Conservation (phyloP, 2,329 filamentous ascomycete genomes). For the Hyphodiscus sp. region DNA sequence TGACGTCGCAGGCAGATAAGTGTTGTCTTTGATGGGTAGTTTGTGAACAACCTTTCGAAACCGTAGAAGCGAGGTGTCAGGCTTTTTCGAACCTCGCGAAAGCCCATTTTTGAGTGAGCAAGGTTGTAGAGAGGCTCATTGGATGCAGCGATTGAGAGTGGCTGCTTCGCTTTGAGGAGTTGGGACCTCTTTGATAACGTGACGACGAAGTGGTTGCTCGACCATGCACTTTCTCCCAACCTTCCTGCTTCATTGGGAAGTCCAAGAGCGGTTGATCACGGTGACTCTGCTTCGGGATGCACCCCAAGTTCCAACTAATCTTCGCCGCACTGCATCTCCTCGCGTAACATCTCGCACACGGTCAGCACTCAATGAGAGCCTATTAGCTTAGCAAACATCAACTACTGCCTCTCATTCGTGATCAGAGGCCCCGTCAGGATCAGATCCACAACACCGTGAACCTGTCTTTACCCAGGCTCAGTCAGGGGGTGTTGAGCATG, state of each 20-base stretch:
- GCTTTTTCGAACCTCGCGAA: slow-evolving; percentile 9
- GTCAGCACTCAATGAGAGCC: slow-evolving; percentile 22
- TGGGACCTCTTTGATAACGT: slow-evolving; percentile 25
- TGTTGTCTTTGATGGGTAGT: background rate
- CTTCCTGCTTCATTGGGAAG: background rate
- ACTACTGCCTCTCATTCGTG: slow-evolving; percentile 16
- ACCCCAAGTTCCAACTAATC: background rate
- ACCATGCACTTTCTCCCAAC: slow-evolving; percentile 10
- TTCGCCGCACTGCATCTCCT: too few species aligned
- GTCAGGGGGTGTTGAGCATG: background rate
- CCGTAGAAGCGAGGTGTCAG: background rate
- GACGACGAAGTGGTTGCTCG: slow-evolving; percentile 23
- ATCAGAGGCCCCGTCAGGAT: background rate
- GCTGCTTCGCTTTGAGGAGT: slow-evolving; percentile 9
- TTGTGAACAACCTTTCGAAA: background rate
- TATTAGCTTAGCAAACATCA: slow-evolving; percentile 14
- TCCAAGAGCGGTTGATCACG: background rate
- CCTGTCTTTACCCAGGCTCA: background rate
- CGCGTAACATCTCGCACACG: background rate
- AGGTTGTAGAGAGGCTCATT: slow-evolving; percentile 23
- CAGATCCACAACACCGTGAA: background rate
- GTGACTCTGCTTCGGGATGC: background rate
- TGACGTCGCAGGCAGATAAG: slow-evolving; percentile 19
- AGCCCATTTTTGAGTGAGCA: slow-evolving; percentile 11
- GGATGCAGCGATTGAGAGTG: slow-evolving; percentile 9